Evolutionary conservation across 2,329 filamentous ascomycete genomes (phyloP).

Genomic region (Exophiala phaeomuriformis): DNA sequence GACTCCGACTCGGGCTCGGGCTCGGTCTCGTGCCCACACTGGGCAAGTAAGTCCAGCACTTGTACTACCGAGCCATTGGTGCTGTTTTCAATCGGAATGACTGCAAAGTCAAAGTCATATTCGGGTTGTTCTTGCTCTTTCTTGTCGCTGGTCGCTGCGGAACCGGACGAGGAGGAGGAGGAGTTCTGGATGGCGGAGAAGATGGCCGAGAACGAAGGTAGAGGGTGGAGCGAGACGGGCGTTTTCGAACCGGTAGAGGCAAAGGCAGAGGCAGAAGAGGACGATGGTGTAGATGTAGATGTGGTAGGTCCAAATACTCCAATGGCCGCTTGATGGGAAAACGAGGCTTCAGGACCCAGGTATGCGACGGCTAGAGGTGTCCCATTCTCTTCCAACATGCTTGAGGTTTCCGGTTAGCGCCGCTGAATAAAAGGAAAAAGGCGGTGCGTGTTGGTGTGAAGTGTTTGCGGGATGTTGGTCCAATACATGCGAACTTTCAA

Average conservation of each 20-base stretch:
- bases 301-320: constrained; percentile 14
- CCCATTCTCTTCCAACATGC: background rate
- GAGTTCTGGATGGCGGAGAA: constrained; percentile 48
- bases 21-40: constrained; percentile 46
- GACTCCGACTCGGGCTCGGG: background rate
- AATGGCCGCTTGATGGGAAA: constrained; percentile 58
- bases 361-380: constrained; percentile 39
- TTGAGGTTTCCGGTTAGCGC: background rate
- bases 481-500: too few species aligned
- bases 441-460: background rate
- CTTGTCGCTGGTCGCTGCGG: background rate
- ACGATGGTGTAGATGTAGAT: background rate
- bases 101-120: constrained; percentile 62
- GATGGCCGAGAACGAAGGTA: constrained; percentile 22
- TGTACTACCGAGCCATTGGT: constrained; percentile 88
- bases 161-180: constrained; percentile 35
- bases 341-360: constrained; percentile 58
- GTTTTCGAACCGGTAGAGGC: background rate
- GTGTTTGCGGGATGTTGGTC: background rate
- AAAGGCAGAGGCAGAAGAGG: background rate
- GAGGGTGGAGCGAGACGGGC: constrained; percentile 18
- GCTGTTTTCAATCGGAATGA: constrained; percentile 93
- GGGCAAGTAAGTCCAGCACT: constrained; percentile 81
- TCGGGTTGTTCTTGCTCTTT: constrained; percentile 32
- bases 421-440: background rate